Evolutionary conservation across 176 grass and related monocot species (phyloP).

Genomic region (Raddia distichophylla): DNA sequence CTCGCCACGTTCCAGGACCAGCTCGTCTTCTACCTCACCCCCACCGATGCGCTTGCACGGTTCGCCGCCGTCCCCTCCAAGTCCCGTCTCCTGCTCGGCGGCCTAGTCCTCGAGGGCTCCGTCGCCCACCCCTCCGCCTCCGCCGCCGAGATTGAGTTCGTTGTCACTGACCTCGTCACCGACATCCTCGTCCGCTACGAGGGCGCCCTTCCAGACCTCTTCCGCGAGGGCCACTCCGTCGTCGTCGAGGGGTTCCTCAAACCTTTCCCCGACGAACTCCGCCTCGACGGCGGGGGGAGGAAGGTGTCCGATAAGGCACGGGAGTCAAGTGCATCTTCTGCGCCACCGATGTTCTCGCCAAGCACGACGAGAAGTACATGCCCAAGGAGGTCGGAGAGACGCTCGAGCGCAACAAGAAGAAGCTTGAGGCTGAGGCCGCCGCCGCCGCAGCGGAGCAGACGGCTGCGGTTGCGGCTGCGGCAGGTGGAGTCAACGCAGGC

Average conservation of each 20-base stretch:
- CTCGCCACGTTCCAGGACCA: conserved; percentile 93
- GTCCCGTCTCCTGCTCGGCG: conserved; percentile 78
- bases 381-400: conserved; percentile 92
- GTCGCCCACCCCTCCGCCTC: conserved; percentile 55
- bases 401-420: conserved; percentile 92
- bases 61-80: conserved; percentile 64
- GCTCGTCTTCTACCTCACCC: conserved; percentile 95
- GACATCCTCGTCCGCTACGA: conserved; percentile 93
- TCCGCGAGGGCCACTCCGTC: conserved; percentile 96
- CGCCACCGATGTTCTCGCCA: conserved; percentile 89
- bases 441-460: conserved; percentile 27
- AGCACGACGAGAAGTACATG: conserved; percentile 99
- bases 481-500: conserved; percentile 38
- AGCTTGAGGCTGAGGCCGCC: conserved; percentile 44
- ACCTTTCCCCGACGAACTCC: conserved; percentile 56
- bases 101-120: conserved; percentile 92
- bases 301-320: conserved; percentile 76
- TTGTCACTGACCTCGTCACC: conserved; percentile 89
- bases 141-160: conserved; percentile 88
- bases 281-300: conserved; percentile 20
- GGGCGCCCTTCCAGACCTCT: conserved; percentile 85
- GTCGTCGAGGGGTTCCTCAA: conserved; percentile 89
- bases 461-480: not conserved
- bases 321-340: conserved; percentile 62
- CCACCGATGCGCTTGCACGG: conserved; percentile 67